These are phyloP conservation scores for Apophysomyces ossiformis DNA, from an alignment of 371 early-diverging fungal species.

Conservation along the genomic window DNA sequence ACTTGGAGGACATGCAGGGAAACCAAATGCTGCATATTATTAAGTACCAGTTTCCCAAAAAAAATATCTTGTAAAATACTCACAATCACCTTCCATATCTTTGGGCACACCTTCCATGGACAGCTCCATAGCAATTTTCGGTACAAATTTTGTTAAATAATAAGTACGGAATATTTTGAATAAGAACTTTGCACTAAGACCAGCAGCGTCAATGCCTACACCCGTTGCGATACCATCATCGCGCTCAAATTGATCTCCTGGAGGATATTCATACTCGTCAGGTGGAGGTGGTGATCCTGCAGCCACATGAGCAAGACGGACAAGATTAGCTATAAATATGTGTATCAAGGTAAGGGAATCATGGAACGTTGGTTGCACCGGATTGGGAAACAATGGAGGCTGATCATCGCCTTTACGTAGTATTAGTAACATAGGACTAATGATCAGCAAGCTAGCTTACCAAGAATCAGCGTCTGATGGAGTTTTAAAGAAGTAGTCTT, in stretches of 20 bases:
- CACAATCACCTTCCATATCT: slow-evolving; percentile 42
- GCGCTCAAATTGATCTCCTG: slow-evolving; percentile 55
- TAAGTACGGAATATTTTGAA: slow-evolving; percentile 69
- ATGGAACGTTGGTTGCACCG: slow-evolving; percentile 57
- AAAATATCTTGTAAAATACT: neutral
- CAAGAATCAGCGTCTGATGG: slow-evolving; percentile 36
- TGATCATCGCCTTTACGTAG: slow-evolving; percentile 50
- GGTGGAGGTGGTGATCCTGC: slow-evolving; percentile 69
- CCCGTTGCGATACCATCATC: slow-evolving; percentile 71
- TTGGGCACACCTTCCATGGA: slow-evolving; percentile 40
- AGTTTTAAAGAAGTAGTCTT: slow-evolving; percentile 33
- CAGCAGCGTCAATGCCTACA: slow-evolving; percentile 71
- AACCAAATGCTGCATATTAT: slow-evolving; percentile 50
- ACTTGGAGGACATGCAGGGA: slow-evolving; percentile 74
- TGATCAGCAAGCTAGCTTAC: neutral
- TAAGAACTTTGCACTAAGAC: slow-evolving; percentile 69
- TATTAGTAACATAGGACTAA: neutral
- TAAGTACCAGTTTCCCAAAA: neutral
- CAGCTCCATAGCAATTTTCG: slow-evolving; percentile 54
- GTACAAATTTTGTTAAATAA: slow-evolving; percentile 76
- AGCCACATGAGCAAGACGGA: slow-evolving; percentile 69
- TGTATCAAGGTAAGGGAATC: slow-evolving; percentile 64
- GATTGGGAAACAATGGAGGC: slow-evolving; percentile 61
- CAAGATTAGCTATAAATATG: slow-evolving; percentile 61
- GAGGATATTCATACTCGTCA: slow-evolving; percentile 58